Base-by-base conservation (phyloP, 2,329 filamentous ascomycete genomes). In the Colletotrichum lini region DNA sequence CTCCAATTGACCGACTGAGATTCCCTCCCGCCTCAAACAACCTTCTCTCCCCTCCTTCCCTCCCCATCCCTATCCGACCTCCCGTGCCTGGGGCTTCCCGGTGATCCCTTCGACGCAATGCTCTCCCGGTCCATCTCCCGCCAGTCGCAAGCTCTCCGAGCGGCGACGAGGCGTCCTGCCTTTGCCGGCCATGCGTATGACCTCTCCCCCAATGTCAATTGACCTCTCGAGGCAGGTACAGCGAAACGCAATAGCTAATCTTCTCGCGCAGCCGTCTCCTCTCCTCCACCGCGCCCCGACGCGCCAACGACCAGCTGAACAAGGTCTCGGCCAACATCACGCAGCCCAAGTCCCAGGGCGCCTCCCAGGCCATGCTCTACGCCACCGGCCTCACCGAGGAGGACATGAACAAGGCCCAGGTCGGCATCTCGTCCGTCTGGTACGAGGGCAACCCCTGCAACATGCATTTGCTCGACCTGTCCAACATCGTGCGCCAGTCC, bases 371-470 rank as follows among this genome's bases (percentile, higher is more conserved):
- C 74, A 99, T 99, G 97, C 88, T 99, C 68, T 99, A 98, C 86
- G 96, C 94, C 76, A 98, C 96, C 1, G 97, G 97, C 65, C 86
- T 99, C 78, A 90, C 85, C 52, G 94, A 97, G 79, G 88, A 89
- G 67, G 95, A 98, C 82, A 94, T 98, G 92, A 92, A 93, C 86
- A 99, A 98, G 87, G 93, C 96, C 35, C 97, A 99, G 86, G 92
- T 99, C 76, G 96, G 96, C 76, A 98, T 99, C 80, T 97, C 96
- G 52, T 98, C 95, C 7, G 95, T 98, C 72, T 99, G 96, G 96
- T 98, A 96, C 84, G 93, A 94, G 77, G 96, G 96, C 69, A 99
- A 99, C 85, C 96, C 96, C 35, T 99, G 96, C 88, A 99, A 99
- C 85, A 99, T 98, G 96, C 96, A 99, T 83, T 86, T 99, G 73